phyloP scores from a whole-genome alignment of 495 filamentous ascomycete genomes.

The Talaromyces proteolyticus region DNA sequence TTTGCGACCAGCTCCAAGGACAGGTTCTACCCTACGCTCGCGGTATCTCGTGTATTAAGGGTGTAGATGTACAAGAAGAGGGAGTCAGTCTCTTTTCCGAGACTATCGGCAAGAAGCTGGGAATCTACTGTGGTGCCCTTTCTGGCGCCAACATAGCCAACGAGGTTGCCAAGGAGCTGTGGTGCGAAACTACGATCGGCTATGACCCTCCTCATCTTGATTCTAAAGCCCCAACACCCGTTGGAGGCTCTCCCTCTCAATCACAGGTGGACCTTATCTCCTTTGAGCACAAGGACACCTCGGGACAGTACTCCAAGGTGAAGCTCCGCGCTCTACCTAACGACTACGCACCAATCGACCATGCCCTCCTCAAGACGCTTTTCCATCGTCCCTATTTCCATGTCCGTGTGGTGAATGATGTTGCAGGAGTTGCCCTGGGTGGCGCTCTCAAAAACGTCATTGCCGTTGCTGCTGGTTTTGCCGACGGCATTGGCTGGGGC shows the following conservation, averaged over 20 bases:
- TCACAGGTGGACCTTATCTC: conserved; percentile 54
- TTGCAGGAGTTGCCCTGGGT: conserved; percentile 90
- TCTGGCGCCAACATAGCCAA: conserved; percentile 95
- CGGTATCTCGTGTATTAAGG: conserved; percentile 97
- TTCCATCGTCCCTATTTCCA: conserved; percentile 99
- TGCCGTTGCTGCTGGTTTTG: conserved; percentile 89
- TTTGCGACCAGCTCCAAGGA: conserved; percentile 79
- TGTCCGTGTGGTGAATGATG: conserved; percentile 84
- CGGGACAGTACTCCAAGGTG: conserved; percentile 53
- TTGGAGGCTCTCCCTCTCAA: conserved; percentile 42
- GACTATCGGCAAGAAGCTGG: conserved; percentile 79
- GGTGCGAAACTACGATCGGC: conserved; percentile 92
- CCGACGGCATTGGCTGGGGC: conserved; percentile 93
- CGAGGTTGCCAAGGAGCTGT: conserved; percentile 92
- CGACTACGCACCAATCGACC: conserved; percentile 78
- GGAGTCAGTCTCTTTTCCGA: conserved; percentile 90
- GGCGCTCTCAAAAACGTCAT: conserved; percentile 98
- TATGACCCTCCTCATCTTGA: conserved; percentile 90
- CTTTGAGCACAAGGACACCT: conserved; percentile 60
- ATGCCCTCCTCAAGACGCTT: conserved; percentile 68
- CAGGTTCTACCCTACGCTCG: conserved; percentile 88
- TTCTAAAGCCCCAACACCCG: conserved; percentile 64
- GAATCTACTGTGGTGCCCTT: conserved; percentile 95
- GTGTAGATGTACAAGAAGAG: conserved; percentile 79
- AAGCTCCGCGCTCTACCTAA: conserved; percentile 67